Conservation (phyloP, 2,329 filamentous ascomycete genomes). For the Colletotrichum agaves region DNA sequence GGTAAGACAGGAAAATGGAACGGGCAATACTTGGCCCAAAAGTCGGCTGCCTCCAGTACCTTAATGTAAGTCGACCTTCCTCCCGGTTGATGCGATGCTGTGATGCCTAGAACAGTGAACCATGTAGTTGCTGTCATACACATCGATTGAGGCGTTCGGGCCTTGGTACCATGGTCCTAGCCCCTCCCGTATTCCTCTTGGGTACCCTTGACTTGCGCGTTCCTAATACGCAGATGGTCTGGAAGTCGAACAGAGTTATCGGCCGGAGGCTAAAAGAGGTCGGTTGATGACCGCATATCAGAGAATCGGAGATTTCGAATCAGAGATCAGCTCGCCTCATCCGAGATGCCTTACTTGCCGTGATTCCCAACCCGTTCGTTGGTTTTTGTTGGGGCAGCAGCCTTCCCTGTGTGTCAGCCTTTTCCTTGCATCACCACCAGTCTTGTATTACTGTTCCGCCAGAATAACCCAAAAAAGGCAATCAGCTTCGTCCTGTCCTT, state of each 20-base stretch:
- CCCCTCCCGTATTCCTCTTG: background rate
- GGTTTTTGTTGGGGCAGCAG: background rate
- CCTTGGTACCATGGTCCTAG: background rate
- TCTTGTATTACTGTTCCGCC: background rate
- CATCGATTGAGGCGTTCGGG: background rate
- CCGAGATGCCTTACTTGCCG: background rate
- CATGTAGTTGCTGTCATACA: background rate
- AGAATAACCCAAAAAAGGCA: constrained; percentile 14
- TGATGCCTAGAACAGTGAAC: background rate
- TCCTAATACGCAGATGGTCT: background rate
- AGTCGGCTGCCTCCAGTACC: background rate
- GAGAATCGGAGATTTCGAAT: background rate
- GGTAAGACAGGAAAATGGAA: background rate
- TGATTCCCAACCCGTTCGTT: background rate
- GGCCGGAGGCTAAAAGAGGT: constrained; percentile 1
- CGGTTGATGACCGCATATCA: constrained; percentile 4
- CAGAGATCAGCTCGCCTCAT: background rate
- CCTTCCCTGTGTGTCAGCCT: background rate
- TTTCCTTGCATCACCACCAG: background rate
- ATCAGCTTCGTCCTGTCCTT: constrained; percentile 2
- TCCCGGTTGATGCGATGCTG: background rate
- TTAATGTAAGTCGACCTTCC: background rate
- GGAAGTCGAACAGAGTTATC: constrained; percentile 4
- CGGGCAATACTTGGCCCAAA: background rate
- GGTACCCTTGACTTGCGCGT: background rate